Evolutionary conservation across 1,139 yeast species (phyloP).

Genomic region (Entelexis paramagnoliae): DNA sequence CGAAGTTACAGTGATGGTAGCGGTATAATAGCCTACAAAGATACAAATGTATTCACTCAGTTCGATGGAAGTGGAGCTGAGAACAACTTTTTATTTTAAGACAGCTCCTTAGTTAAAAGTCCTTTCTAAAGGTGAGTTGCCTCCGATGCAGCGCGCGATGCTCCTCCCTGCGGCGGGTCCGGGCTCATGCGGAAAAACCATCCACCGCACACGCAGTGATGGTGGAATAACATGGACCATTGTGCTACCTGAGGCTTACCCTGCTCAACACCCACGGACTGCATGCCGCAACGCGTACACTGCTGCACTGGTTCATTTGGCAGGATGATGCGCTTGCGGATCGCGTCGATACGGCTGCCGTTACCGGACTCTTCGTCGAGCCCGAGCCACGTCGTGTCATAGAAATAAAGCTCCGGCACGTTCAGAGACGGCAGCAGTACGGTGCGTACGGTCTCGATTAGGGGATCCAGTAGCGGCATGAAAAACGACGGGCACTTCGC

Average conservation of each 20-base stretch:
- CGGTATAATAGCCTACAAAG: no score
- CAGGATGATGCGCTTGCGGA: conserved; percentile 29
- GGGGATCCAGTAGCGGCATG: conserved; percentile 32
- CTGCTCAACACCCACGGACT: conserved; percentile 37
- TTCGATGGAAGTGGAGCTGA: no score
- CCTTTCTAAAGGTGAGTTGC: background rate
- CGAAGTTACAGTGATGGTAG: no score
- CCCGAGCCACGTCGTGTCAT: conserved; percentile 58
- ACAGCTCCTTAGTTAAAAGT: no score
- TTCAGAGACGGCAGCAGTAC: conserved; percentile 20
- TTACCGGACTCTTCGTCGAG: conserved; percentile 35
- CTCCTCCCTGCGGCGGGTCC: background rate
- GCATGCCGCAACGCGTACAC: conserved; percentile 61
- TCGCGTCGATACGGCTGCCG: conserved; percentile 27
- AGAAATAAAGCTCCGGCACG: conserved; percentile 45
- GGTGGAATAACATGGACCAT: conserved; percentile 66
- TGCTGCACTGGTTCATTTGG: conserved; percentile 32
- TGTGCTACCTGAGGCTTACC: conserved; percentile 35
- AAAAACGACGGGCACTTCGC: conserved; percentile 48
- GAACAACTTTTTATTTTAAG: no score
- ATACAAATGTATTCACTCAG: no score
- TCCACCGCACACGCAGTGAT: conserved; percentile 74
- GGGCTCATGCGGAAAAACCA: conserved; percentile 41
- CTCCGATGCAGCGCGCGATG: conserved; percentile 1
- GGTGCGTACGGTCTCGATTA: conserved; percentile 30